Evolutionary conservation across 495 filamentous ascomycete genomes (phyloP).

Genomic region (Tuber umbilicatum): DNA sequence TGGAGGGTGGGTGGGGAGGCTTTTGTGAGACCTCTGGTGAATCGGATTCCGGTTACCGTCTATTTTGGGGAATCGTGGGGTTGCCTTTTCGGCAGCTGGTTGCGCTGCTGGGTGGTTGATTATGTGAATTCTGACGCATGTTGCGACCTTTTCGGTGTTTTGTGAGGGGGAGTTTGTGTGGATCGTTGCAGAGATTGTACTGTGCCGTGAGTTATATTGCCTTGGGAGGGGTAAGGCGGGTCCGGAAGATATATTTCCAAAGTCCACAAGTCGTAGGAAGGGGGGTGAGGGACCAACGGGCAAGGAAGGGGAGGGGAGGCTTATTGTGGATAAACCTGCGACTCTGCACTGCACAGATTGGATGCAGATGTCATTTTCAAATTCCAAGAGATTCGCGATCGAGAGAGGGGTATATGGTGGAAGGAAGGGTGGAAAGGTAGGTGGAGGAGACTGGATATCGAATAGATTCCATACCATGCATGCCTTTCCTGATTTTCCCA

Average conservation of each 20-base stretch:
- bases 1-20: neutral
- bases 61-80: neutral
- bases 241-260: neutral
- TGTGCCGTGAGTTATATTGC: neutral
- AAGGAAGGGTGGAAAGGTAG: too few relatives aligned
- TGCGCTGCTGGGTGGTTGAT: neutral
- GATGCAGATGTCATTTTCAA: neutral
- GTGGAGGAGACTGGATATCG: neutral
- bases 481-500: neutral
- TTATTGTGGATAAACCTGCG: neutral
- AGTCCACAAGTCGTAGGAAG: neutral
- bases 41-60: neutral
- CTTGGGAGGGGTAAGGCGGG: neutral
- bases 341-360: neutral
- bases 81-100: neutral
- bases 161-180: too few relatives aligned
- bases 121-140: conserved; percentile 4
- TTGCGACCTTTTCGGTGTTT: neutral
- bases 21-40: neutral
- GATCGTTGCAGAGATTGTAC: neutral
- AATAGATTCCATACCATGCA: neutral
- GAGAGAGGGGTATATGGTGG: neutral
- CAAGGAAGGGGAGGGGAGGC: too few relatives aligned
- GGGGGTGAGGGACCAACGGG: neutral
- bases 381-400: neutral